Evolutionary conservation across 2,329 filamentous ascomycete species (phyloP), one percentile per base, ranked within the genome.

Genomic region (Eutypa lata): DNA sequence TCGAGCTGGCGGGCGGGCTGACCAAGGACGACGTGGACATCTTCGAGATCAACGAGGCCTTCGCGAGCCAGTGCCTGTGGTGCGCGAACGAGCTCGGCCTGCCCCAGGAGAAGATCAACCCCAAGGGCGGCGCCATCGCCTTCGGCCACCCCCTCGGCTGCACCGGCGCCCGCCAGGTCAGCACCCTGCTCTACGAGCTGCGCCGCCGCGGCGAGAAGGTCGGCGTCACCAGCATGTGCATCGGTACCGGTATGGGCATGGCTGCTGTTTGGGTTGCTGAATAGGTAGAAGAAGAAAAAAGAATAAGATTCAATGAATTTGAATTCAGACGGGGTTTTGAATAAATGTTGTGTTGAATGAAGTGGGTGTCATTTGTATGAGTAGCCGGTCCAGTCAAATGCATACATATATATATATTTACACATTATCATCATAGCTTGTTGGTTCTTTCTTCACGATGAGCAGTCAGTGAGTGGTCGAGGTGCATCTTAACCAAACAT

Each of bases 21-120:
- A 80, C 78, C 69, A 90, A 87, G 73, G 88, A 96, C 53, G 93
- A 97, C 62, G 91, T 99, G 28, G 94, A 97, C 70, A 93, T 97
- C 68, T 97, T 84, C 68, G 94, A 99, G 83, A 97, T 99, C 81
- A 99, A 99, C 79, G 94, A 99, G 82, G 94, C 94, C 1, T 99
- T 99, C 72, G 94, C 94, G 31, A 90, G 85, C 58, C 93, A 97
- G 81, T 96, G 91, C 73, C 73, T 97, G 61, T 97, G 89, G 89
- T 97, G 91, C 73, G 84, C 90, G 58, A 90, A 94, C 66, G 87
- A 97, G 78, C 83, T 99, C 21, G 88, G 87, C 44, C 75, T 99
- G 26, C 89, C 91, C 50, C 69, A 80, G 56, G 87, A 90, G 60
- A 97, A 97, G 83, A 86, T 99, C 68, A 97, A 97, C 78, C 93